Conservation (phyloP, 1,139 yeast species). For the Sugiyamaella castrensis region DNA sequence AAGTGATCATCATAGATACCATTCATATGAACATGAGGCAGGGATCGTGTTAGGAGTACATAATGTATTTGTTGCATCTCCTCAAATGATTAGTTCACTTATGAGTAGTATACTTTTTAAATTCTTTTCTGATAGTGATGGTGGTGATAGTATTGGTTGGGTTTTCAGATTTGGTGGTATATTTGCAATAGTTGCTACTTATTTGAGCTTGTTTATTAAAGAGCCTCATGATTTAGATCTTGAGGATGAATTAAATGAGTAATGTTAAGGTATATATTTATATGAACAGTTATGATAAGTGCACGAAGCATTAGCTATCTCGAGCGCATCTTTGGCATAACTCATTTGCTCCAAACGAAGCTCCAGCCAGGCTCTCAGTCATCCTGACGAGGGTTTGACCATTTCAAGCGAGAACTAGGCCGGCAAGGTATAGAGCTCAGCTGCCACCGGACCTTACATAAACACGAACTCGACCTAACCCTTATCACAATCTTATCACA, state of each 20-base stretch:
- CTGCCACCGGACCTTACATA: too few species aligned
- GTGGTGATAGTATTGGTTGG: conserved; percentile 37
- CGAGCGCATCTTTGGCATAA: too few species aligned
- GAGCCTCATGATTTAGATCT: conserved; percentile 24
- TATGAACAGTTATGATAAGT: too few species aligned
- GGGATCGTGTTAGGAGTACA: conserved; percentile 42
- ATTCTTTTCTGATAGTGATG: conserved; percentile 29
- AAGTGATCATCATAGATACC: conserved; percentile 13
- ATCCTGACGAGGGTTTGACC: too few species aligned
- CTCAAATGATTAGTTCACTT: conserved; percentile 41
- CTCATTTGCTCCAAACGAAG: too few species aligned
- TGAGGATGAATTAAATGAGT: conserved; percentile 21
- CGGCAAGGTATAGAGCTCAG: too few species aligned
- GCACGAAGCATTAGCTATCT: too few species aligned
- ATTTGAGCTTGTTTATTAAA: conserved; percentile 29
- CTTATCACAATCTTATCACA: too few species aligned
- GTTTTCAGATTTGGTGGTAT: conserved; percentile 40
- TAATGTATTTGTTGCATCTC: conserved; percentile 41
- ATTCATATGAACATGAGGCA: conserved; percentile 32
- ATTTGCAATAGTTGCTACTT: conserved; percentile 36
- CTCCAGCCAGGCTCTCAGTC: too few species aligned
- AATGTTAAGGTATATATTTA: neutral
- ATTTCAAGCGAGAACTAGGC: too few species aligned
- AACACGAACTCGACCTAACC: too few species aligned
- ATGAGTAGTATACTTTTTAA: conserved; percentile 35